phyloP scores from a whole-genome alignment of 2,329 filamentous ascomycete genomes.

The Dactylonectria macrodidyma region DNA sequence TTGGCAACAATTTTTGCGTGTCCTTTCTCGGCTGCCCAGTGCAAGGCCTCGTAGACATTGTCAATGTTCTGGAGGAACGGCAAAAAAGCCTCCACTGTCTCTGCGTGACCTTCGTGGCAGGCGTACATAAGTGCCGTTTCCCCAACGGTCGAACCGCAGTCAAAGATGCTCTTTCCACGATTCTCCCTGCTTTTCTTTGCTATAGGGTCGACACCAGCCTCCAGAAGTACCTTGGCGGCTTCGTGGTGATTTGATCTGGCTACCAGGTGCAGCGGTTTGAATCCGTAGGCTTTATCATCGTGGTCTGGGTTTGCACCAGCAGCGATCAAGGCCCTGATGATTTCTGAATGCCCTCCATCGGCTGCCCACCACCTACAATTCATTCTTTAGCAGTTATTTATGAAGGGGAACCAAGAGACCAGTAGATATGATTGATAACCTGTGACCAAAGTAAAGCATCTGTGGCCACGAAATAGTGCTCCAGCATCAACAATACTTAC shows the following conservation, averaged over 20 bases:
- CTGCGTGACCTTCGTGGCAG: conserved; percentile 46
- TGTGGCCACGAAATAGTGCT: background rate
- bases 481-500: conserved; percentile 29
- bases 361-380: conserved; percentile 45
- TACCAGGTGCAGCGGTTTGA: conserved; percentile 55
- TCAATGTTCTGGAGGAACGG: conserved; percentile 43
- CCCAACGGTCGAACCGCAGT: conserved; percentile 35
- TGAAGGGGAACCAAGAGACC: background rate
- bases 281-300: conserved; percentile 39
- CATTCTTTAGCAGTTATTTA: conserved; percentile 6
- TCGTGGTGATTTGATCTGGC: conserved; percentile 46
- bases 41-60: conserved; percentile 46
- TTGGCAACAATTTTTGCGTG: conserved; percentile 42
- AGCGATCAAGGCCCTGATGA: conserved; percentile 39
- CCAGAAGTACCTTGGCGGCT: conserved; percentile 50
- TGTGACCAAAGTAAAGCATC: background rate
- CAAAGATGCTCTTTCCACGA: conserved; percentile 17
- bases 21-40: conserved; percentile 42
- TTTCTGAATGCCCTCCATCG: conserved; percentile 34
- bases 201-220: conserved; percentile 54
- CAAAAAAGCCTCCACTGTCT: conserved; percentile 47
- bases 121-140: conserved; percentile 52
- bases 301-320: conserved; percentile 46
- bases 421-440: background rate
- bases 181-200: conserved; percentile 40